Evolutionary conservation across 148 eudicot species (phyloP), one percentile per base, ranked within the genome.

Genomic region (Fagopyrum homotropicum): DNA sequence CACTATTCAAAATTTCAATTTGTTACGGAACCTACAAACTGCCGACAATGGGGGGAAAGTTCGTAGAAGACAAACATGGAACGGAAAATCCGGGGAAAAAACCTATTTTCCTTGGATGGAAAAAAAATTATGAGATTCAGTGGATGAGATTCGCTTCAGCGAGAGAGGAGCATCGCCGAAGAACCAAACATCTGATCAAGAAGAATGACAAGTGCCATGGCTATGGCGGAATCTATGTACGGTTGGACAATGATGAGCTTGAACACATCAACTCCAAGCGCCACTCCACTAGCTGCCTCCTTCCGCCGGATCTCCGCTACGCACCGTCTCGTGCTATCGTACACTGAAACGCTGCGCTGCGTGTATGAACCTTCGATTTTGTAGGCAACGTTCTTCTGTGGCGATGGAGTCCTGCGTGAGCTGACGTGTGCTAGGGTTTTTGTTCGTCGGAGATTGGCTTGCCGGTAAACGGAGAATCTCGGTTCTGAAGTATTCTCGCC

Each of bases 181-280:
- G 87, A 86, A 17, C 88, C 86, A 76, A 80, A 91, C 97, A 91
- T 91, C 81, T 81, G 89, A 29, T 91, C 97, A 12, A 91, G 89
- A 2, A 91, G 75, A 35, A 91, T 82, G 16, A 91, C 93, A 1
- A 91, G 43, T n/a, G 87, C 87, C 97, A 91, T 91, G 44, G 91
- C 93, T 6, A 80, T 43, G 2, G 86, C 52, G 0, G 86, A 16
- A 45, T 85, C 89, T 17, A 89, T 78, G 16, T 77, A 81, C 0
- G 88, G 86, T 48, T 79, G 77, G 7, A 83, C 69, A 46, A 81
- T 73, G 1, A 82, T 22, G 17, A 91, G 87, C 48, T 75, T 79
- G 72, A 91, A 91, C 4, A 91, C 88, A 59, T 91, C 97, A 0
- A 56, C 73, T 3, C 93, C 91, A 43, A 91, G 83, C 55, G 66